Percentiles rank a stretch among this genome's conserved stretches.
Conservation (phyloP, 768 basidiomycete species). For the Suillus lakei region DNA sequence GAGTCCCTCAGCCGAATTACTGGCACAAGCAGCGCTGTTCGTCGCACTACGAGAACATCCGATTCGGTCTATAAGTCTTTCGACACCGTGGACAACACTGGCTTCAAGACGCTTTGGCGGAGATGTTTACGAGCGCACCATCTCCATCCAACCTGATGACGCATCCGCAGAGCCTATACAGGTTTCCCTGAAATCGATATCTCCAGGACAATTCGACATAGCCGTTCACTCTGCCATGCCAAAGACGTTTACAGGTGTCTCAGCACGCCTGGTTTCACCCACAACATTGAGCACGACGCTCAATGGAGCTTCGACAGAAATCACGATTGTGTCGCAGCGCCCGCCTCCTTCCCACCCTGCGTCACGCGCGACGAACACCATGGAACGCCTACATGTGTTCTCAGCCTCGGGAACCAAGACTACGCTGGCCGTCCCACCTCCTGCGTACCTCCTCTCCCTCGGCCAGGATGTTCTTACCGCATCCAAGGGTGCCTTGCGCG, state of each 20-base stretch:
- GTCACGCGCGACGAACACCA: constrained; percentile 57
- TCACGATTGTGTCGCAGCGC: constrained; percentile 78
- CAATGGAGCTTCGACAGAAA: constrained; percentile 49
- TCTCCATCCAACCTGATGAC: constrained; percentile 67
- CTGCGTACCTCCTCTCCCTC: constrained; percentile 70
- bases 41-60: constrained; percentile 68
- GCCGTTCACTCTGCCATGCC: constrained; percentile 42
- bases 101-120: constrained; percentile 81
- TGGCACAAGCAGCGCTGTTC: constrained; percentile 84
- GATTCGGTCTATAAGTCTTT: constrained; percentile 24
- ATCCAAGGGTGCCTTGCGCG: constrained; percentile 68
- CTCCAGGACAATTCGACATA: constrained; percentile 56
- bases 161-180: constrained; percentile 39
- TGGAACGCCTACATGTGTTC: constrained; percentile 82
- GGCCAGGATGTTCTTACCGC: constrained; percentile 61
- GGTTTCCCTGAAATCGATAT: constrained; percentile 47
- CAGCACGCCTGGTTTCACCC: constrained; percentile 59
- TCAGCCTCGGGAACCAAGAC: constrained; percentile 59
- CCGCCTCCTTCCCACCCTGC: constrained; percentile 58
- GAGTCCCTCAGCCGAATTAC: constrained; percentile 61
- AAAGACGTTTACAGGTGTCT: constrained; percentile 51
- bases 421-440: constrained; percentile 68
- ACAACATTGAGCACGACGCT: constrained; percentile 61
- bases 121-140: constrained; percentile 62
- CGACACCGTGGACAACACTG: constrained; percentile 73